Conservation (phyloP, 345 rosid species). For the Lepidium sativum region DNA sequence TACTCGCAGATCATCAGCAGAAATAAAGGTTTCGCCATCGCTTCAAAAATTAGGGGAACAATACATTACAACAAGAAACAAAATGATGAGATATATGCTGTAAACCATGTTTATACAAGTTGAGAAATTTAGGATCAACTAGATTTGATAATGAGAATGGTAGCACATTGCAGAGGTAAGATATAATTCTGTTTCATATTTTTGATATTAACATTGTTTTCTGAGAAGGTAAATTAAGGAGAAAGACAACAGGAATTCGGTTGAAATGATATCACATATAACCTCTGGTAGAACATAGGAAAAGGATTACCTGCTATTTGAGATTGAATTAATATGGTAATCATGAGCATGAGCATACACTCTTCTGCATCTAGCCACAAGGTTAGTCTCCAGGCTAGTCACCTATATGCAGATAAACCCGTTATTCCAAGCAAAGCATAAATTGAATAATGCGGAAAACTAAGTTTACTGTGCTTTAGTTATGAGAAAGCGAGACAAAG, state of each 20-base stretch:
- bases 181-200: not conserved
- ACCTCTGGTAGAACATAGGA: not conserved
- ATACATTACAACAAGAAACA: conserved; percentile 6
- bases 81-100: not conserved
- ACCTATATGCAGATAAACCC: conserved; percentile 20
- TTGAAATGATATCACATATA: not conserved
- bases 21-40: conserved; percentile 96
- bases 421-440: not conserved
- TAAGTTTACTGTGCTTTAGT: not conserved
- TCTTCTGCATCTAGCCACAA: conserved; percentile 90
- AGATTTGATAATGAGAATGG: not conserved
- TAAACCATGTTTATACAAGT: not conserved
- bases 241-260: not conserved
- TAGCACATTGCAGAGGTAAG: not conserved
- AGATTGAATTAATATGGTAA: conserved; percentile 82
- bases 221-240: conserved; percentile 5
- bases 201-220: not conserved
- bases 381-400: conserved; percentile 63
- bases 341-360: conserved; percentile 97
- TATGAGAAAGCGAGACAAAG: not conserved
- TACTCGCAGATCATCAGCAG: conserved; percentile 97
- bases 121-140: not conserved
- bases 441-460: not conserved
- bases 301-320: conserved; percentile 67
- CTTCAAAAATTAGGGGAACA: conserved; percentile 27